Evolutionary conservation across 129 eudicot species (phyloP).

Genomic region (Arctium lappa): DNA sequence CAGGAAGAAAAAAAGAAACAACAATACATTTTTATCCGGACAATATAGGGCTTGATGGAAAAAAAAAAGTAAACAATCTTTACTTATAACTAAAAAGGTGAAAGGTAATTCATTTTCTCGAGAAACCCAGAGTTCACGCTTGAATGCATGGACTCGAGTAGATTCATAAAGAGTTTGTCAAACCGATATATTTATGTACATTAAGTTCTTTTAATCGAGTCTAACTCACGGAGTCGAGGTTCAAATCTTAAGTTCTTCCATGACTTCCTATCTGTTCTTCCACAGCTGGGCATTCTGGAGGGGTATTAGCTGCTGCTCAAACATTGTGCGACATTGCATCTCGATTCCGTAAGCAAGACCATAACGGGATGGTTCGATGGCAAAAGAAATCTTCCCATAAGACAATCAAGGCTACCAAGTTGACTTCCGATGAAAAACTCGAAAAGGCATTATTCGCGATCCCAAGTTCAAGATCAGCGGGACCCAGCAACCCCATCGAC

Average conservation of each 20-base stretch:
- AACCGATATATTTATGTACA: background rate
- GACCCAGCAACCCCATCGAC: conserved; percentile 28
- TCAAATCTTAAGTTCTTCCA: background rate
- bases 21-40: no score
- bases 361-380: conserved; percentile 37
- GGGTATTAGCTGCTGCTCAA: conserved; percentile 66
- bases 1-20: no score
- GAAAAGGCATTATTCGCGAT: conserved; percentile 39
- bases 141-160: background rate
- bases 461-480: conserved; percentile 37
- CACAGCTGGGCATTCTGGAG: conserved; percentile 51
- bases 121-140: background rate
- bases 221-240: background rate
- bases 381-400: conserved; percentile 58
- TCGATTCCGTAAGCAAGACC: conserved; percentile 37
- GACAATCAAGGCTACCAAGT: conserved; percentile 50
- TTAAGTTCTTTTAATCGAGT: background rate
- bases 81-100: background rate
- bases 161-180: background rate
- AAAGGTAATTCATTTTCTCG: background rate
- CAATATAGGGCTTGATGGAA: no score
- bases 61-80: no score
- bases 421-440: conserved; percentile 43
- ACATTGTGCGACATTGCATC: conserved; percentile 64
- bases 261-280: conserved; percentile 15